Evolutionary conservation across 371 early-diverging fungal species (phyloP), one percentile per base, ranked within the genome.

Genomic region (Mortierella sp.): DNA sequence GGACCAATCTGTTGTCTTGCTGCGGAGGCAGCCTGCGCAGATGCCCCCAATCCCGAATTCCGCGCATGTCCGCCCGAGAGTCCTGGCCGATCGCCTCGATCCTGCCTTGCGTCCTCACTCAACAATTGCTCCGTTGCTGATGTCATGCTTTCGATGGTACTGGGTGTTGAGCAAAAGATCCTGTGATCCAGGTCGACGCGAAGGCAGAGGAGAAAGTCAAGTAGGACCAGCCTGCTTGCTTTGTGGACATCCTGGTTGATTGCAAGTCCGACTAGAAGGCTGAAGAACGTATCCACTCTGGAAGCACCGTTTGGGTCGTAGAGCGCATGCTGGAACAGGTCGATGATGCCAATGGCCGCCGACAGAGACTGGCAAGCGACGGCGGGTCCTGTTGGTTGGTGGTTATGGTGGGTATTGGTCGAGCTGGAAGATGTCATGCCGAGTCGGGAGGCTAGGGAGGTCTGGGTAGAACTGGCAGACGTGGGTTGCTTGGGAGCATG

Each of bases 141-240:
- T 6, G 77, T 16, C 71, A 82, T 82, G 63, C 79, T 80, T 49
- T 88, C 86, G 16, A 88, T 78, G 0, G 79, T 80, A 29, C 86
- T 85, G 10, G 88, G 70, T 38, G 56, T 73, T 12, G 85, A 77
- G 43, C 82, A 85, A 70, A 89, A 93, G 29, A 94, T 83, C 35
- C 92, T 87, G 72, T 94, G 93, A 58, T 94, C 92, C 70, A 91
- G 87, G 74, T 90, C 89, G 72, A 92, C 92, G 44, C 93, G 88
- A 32, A 94, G 88, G 11, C 93, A 88, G 12, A 92, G 82, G 46
- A 93, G 71, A 38, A 92, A 81, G 71, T 92, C 93, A 55, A 94
- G 81, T 27, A 92, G 90, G 27, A 91, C 88, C 72, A 94, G 80
- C 72, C 91, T 89, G 68, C 90, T 89, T 12, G 89, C 91, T 75